Evolutionary conservation across 805 yeast genomes (phyloP), one percentile per base, ranked within the genome.

Genomic region (Clavispora carvajalis): DNA sequence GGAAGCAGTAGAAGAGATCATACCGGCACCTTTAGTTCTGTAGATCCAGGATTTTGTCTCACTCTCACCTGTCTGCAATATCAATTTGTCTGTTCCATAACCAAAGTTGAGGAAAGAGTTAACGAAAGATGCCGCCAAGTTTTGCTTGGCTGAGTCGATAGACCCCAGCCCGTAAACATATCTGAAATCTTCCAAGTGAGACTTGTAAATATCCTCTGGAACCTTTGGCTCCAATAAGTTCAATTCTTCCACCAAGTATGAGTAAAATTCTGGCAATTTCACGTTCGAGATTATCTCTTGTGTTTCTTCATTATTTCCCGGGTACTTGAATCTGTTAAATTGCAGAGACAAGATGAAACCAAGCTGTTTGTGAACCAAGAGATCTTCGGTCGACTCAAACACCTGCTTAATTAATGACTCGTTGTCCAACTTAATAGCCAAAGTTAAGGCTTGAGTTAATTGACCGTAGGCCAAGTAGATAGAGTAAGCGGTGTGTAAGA

Each of bases 141-240:
- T 93, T 63, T 91, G 98, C 62, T 89, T 90, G 10, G 96, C 95
- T 26, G 96, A 85, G 60, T 91, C 97, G 43, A 69, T 66, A 2
- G 71, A 62, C 5, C 73, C 73, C 39, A 77, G 71, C 6, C 82
- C 76, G 22, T 77, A 65, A 5, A 82, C 81, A 40, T 76, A 74
- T 45, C 80, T 73, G 15, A 76, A 57, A 49, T 77, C 81, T 58
- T 93, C 98, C 51, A 91, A 73, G 60, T 91, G 96, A 22, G 89
- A 80, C 63, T 90, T 89, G 65, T 89, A 89, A 43, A 93, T 79
- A 62, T 93, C 99, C 63, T 89, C 96, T 10, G 99, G 99, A 22
- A 85, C 84, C 60, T 87, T 87, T 38, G 98, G 95, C 37, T 85
- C 89, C 52, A 85, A 71, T 52, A 93, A 70, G 59, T 93, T 91